A percentile compares a stretch with the other conserved stretches of the same genome.
Evolutionary conservation across 768 basidiomycete species (phyloP).

Genomic region (Pulveroboletus frians): DNA sequence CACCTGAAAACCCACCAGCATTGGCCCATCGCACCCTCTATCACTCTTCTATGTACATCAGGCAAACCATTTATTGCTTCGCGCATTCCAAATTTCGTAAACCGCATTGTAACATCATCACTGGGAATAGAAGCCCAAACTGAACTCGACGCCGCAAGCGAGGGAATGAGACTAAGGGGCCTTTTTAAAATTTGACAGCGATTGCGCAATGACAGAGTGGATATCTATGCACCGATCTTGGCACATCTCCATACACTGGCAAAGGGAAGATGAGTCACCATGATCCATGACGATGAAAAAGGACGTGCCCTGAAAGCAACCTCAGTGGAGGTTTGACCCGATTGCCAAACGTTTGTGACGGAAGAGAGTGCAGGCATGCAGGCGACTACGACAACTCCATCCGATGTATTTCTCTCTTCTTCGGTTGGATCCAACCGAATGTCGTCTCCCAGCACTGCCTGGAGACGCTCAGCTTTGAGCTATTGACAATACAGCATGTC

Average conservation of each 20-base stretch:
- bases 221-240: slow-evolving; percentile 69
- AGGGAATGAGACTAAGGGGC: slow-evolving; percentile 3
- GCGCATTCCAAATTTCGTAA: background rate
- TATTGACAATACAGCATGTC: background rate
- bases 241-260: slow-evolving; percentile 66
- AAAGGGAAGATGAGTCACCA: background rate
- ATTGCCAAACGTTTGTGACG: slow-evolving; percentile 83
- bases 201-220: slow-evolving; percentile 68
- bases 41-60: background rate
- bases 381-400: slow-evolving; percentile 70
- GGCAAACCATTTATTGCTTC: background rate
- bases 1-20: background rate
- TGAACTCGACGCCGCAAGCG: background rate
- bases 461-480: slow-evolving; percentile 5
- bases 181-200: slow-evolving; percentile 39
- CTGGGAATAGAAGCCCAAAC: background rate
- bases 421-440: slow-evolving; percentile 80
- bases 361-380: slow-evolving; percentile 85
- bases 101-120: background rate
- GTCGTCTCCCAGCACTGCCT: slow-evolving; percentile 56
- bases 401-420: slow-evolving; percentile 53
- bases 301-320: slow-evolving; percentile 52
- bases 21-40: background rate
- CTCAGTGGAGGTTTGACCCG: slow-evolving; percentile 55
- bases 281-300: slow-evolving; percentile 14